A percentile compares a stretch with the other conserved stretches of the same genome.
phyloP scores from a whole-genome alignment of 352 stramenopile genomes.

The Plasmopara muralis region DNA sequence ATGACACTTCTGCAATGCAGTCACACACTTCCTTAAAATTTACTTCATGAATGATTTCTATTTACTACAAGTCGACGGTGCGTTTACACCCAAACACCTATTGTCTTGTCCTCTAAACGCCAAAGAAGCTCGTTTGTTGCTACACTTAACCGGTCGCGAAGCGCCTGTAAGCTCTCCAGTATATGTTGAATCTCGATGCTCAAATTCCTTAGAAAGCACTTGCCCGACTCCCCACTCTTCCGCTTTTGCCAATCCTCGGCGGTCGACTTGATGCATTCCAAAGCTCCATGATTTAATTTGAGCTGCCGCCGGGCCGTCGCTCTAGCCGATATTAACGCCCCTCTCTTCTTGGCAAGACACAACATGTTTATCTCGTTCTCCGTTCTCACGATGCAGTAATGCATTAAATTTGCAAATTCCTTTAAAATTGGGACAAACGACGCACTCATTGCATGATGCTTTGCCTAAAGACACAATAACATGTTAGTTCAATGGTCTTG shows the following conservation, averaged over 20 bases:
- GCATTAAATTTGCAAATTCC: conserved; percentile 11
- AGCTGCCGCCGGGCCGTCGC: background rate
- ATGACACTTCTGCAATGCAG: too few species aligned
- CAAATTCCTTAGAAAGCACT: conserved; percentile 19
- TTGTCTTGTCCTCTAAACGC: conserved; percentile 10
- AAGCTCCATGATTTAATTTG: conserved; percentile 8
- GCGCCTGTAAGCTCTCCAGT: conserved; percentile 5
- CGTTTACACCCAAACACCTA: conserved; percentile 14
- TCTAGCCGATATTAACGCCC: background rate
- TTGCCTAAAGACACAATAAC: background rate
- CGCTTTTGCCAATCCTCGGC: conserved; percentile 6
- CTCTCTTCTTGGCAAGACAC: conserved; percentile 14
- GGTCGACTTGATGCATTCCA: conserved; percentile 13
- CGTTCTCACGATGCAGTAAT: conserved; percentile 9
- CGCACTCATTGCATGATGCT: conserved; percentile 1
- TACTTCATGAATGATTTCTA: too few species aligned
- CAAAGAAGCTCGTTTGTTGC: conserved; percentile 9
- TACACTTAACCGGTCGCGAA: conserved; percentile 6
- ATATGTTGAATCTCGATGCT: conserved; percentile 8
- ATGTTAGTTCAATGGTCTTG: background rate
- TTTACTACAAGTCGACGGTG: background rate
- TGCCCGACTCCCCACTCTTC: conserved; percentile 12
- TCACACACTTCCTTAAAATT: too few species aligned
- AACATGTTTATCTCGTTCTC: conserved; percentile 8
- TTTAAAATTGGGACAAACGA: conserved; percentile 10